Percentiles rank a stretch among this genome's conserved stretches.
phyloP scores from a whole-genome alignment of 1,284 basidiomycete genomes.

The Sanguinoderma infundibulare region DNA sequence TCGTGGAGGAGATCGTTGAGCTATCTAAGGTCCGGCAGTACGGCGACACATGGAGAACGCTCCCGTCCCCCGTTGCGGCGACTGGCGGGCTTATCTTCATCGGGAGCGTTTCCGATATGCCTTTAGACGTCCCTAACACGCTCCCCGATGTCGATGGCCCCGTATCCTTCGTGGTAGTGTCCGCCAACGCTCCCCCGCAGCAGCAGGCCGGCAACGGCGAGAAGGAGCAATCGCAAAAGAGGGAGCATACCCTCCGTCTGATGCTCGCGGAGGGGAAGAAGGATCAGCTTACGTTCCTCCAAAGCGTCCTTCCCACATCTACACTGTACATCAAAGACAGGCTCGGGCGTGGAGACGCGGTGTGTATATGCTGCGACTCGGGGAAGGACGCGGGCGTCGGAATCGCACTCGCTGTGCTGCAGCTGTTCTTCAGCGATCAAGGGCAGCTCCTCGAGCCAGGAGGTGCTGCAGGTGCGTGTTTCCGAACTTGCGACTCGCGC shows the following conservation, averaged over 20 bases:
- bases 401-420: slow-evolving; percentile 59
- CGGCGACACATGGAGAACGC: slow-evolving; percentile 19
- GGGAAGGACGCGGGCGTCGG: slow-evolving; percentile 71
- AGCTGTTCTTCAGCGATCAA: slow-evolving; percentile 59
- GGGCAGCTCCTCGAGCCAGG: slow-evolving; percentile 38
- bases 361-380: slow-evolving; percentile 60
- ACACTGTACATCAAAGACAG: slow-evolving; percentile 51
- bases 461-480: slow-evolving; percentile 14
- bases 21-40: not conserved
- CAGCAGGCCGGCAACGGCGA: not conserved
- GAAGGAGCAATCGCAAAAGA: not conserved
- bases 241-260: slow-evolving; percentile 34
- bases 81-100: slow-evolving; percentile 31
- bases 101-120: slow-evolving; percentile 31
- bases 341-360: slow-evolving; percentile 39
- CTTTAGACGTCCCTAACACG: slow-evolving; percentile 17
- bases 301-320: slow-evolving; percentile 51
- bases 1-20: slow-evolving; percentile 52
- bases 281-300: slow-evolving; percentile 55
- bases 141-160: slow-evolving; percentile 5
- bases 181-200: slow-evolving; percentile 3
- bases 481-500: not conserved
- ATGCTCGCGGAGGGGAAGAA: slow-evolving; percentile 51
- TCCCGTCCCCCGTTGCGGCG: slow-evolving; percentile 31
- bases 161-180: slow-evolving; percentile 30